These are phyloP conservation scores for Entrophospora sp. DNA, from an alignment of 192 early-diverging fungal genomes.

Conservation along the genomic window DNA sequence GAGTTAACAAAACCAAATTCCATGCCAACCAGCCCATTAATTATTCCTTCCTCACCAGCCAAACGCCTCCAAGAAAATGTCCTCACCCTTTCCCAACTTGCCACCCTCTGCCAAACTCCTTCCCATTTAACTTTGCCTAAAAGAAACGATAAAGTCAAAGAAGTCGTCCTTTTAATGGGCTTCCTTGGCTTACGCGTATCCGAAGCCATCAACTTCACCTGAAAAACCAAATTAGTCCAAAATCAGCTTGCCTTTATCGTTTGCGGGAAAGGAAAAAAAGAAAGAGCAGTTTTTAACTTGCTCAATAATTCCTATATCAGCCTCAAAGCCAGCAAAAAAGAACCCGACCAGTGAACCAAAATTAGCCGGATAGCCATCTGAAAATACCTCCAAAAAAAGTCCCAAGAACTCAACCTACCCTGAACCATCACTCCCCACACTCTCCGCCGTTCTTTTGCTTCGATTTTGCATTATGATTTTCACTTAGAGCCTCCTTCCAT, in stretches of 20 bases:
- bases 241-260: neutral
- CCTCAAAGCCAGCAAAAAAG: neutral
- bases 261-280: neutral
- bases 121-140: neutral
- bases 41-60: too few species aligned
- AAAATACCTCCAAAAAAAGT: neutral
- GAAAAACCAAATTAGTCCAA: neutral
- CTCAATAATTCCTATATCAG: neutral
- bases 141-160: neutral
- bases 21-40: too few species aligned
- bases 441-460: neutral
- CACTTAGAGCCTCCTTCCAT: neutral
- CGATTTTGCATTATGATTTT: neutral
- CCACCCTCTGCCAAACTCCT: too few species aligned
- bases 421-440: slow-evolving; percentile 6
- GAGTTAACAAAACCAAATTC: too few species aligned
- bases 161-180: neutral
- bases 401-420: neutral
- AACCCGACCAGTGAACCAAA: neutral
- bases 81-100: too few species aligned
- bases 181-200: neutral
- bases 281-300: neutral
- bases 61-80: too few species aligned
- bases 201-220: neutral
- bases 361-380: neutral